phyloP scores from a whole-genome alignment of 2,329 filamentous ascomycete species.

The Lecanicillium sp. region DNA sequence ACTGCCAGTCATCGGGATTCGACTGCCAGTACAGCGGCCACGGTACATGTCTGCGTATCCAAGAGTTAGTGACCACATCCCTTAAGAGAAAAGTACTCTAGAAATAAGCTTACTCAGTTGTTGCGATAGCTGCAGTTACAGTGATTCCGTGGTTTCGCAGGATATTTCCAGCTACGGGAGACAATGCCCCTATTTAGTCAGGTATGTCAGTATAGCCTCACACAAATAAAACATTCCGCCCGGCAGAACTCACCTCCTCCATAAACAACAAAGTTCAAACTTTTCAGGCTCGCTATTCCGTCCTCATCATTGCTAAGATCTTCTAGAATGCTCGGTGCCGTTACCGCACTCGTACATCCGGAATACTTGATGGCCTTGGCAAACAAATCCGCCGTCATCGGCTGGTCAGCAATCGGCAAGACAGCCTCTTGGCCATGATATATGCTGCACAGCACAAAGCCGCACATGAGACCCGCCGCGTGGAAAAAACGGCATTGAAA shows the following conservation, averaged over 20 bases:
- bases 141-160: slow-evolving; percentile 25
- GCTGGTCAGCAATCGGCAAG: too few species aligned
- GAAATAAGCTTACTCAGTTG: slow-evolving; percentile 37
- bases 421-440: neutral
- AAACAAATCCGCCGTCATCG: too few species aligned
- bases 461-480: neutral
- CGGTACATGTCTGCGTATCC: slow-evolving; percentile 19
- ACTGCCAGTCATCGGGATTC: slow-evolving; percentile 28
- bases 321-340: slow-evolving; percentile 4
- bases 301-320: slow-evolving; percentile 6
- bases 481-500: neutral
- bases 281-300: slow-evolving; percentile 3
- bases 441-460: neutral
- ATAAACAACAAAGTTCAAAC: slow-evolving; percentile 2
- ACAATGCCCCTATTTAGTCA: slow-evolving; percentile 22
- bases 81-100: too few species aligned
- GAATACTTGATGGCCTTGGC: too few species aligned
- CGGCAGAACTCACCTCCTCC: slow-evolving; percentile 1
- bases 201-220: neutral
- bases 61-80: too few species aligned
- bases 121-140: slow-evolving; percentile 28
- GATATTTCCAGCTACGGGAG: slow-evolving; percentile 26
- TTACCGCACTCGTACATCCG: too few species aligned
- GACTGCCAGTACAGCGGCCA: slow-evolving; percentile 24
- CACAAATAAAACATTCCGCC: neutral